Percentiles rank a stretch among this genome's conserved stretches.
Evolutionary conservation across 306 rosid species (phyloP).

Genomic region (Cucumis melo): DNA sequence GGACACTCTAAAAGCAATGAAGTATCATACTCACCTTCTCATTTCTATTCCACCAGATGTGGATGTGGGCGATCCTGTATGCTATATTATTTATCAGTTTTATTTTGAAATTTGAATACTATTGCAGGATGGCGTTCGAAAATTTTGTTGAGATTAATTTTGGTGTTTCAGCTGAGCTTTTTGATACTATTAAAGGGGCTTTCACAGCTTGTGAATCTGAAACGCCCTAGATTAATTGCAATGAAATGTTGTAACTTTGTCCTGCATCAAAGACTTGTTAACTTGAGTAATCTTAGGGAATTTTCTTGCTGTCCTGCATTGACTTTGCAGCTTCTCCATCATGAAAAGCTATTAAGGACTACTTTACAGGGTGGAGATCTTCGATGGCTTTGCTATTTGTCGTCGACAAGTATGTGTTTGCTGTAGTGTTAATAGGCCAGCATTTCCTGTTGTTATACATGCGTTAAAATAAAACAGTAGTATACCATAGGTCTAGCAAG

Average conservation of each 20-base stretch:
- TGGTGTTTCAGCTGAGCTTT: background rate
- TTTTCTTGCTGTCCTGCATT: background rate
- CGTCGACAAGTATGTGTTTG: conserved; percentile 57
- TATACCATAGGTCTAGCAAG: background rate
- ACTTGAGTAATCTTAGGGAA: background rate
- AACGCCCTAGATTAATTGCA: background rate
- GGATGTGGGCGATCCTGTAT: conserved; percentile 67
- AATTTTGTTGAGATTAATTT: background rate
- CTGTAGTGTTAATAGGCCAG: background rate
- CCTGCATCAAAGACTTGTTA: background rate
- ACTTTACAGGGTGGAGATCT: conserved; percentile 38
- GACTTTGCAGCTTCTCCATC: conserved; percentile 51
- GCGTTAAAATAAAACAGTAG: background rate
- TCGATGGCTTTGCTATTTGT: conserved; percentile 73
- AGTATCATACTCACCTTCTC: conserved; percentile 55
- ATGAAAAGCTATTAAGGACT: conserved; percentile 45
- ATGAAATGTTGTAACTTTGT: background rate
- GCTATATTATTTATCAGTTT: background rate
- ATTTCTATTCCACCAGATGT: conserved; percentile 58
- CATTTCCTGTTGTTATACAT: background rate
- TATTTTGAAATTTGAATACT: background rate
- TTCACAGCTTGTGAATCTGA: background rate
- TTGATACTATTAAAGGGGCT: background rate
- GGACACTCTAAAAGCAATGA: conserved; percentile 30
- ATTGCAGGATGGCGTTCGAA: background rate